Evolutionary conservation across 768 basidiomycete species (phyloP).

Genomic region (Cubamyces lactineus): DNA sequence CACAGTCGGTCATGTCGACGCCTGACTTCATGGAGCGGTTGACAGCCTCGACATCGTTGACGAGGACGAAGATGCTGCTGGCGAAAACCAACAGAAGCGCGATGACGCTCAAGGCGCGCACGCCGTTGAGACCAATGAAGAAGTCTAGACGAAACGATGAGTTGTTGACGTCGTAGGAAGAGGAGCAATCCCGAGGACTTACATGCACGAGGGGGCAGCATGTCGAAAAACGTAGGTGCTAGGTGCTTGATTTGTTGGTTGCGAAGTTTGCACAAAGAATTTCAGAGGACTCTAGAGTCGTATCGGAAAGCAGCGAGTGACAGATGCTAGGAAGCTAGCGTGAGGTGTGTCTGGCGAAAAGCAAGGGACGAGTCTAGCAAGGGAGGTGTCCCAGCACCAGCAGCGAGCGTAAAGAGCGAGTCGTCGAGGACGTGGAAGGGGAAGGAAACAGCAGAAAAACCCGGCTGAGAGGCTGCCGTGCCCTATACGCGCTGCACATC

Average conservation of each 20-base stretch:
- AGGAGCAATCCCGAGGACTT: constrained; percentile 28
- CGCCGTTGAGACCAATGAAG: constrained; percentile 79
- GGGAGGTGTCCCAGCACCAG: constrained; percentile 35
- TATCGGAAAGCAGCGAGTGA: constrained; percentile 7
- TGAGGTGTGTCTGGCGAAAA: constrained; percentile 4
- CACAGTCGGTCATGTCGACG: constrained; percentile 55
- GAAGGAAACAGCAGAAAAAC: constrained; percentile 20
- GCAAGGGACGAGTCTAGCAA: not conserved
- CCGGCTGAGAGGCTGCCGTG: constrained; percentile 18
- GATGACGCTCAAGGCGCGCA: constrained; percentile 80
- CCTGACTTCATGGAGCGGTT: constrained; percentile 55
- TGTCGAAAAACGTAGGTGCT: constrained; percentile 22
- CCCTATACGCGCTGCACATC: not conserved
- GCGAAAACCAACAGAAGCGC: constrained; percentile 79
- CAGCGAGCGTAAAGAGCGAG: constrained; percentile 2
- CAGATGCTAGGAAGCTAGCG: constrained; percentile 1
- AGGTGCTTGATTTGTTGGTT: not conserved
- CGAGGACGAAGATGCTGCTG: constrained; percentile 75
- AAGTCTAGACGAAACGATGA: constrained; percentile 40
- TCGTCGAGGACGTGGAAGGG: constrained; percentile 19
- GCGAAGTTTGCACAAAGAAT: not conserved
- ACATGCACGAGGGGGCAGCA: constrained; percentile 55
- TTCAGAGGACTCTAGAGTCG: constrained; percentile 1
- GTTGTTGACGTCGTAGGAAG: not conserved
- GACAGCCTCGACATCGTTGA: constrained; percentile 74